A percentile compares a stretch with the other conserved stretches of the same genome.
Evolutionary conservation across 768 basidiomycete genomes (phyloP).

Genomic region (Russula lepida): DNA sequence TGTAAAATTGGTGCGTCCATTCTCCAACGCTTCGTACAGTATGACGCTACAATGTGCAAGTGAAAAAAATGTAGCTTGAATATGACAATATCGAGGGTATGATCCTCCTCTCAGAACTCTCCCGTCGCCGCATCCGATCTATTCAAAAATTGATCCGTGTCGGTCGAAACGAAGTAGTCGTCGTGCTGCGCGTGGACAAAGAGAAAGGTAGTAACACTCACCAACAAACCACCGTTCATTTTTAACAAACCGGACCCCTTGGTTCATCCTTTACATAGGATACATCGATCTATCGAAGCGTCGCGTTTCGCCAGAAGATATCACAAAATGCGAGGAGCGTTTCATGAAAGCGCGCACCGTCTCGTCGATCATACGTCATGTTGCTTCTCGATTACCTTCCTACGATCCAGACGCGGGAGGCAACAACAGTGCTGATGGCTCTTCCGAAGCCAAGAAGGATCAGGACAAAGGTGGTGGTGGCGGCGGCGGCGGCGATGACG

Average conservation of each 20-base stretch:
- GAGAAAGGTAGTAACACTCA: slow-evolving; percentile 75
- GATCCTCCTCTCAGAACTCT: slow-evolving; percentile 98
- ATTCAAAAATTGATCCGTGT: slow-evolving; percentile 98
- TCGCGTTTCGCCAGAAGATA: slow-evolving; percentile 95
- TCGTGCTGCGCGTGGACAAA: slow-evolving; percentile 96
- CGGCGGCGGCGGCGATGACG: slow-evolving; percentile 36
- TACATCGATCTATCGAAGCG: slow-evolving; percentile 99
- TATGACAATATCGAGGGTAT: slow-evolving; percentile 99
- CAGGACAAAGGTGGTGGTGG: slow-evolving; percentile 38
- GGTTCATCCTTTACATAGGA: slow-evolving; percentile 40
- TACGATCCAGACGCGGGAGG: slow-evolving; percentile 27
- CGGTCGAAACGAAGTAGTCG: slow-evolving; percentile 96
- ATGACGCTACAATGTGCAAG: not conserved
- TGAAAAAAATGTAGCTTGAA: slow-evolving; percentile 57
- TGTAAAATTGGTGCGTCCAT: slow-evolving; percentile 82
- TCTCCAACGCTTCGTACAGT: not conserved
- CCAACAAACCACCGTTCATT: too few relatives aligned
- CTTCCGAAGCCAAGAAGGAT: slow-evolving; percentile 34
- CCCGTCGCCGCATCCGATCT: slow-evolving; percentile 88
- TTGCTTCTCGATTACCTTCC: slow-evolving; percentile 71
- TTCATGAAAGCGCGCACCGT: slow-evolving; percentile 98
- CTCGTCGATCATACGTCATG: slow-evolving; percentile 86
- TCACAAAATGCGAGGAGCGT: slow-evolving; percentile 96
- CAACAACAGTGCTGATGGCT: slow-evolving; percentile 23
- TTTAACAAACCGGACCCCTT: too few relatives aligned